phyloP scores from a whole-genome alignment of 768 basidiomycete species.

The Boletus tomentosulus region DNA sequence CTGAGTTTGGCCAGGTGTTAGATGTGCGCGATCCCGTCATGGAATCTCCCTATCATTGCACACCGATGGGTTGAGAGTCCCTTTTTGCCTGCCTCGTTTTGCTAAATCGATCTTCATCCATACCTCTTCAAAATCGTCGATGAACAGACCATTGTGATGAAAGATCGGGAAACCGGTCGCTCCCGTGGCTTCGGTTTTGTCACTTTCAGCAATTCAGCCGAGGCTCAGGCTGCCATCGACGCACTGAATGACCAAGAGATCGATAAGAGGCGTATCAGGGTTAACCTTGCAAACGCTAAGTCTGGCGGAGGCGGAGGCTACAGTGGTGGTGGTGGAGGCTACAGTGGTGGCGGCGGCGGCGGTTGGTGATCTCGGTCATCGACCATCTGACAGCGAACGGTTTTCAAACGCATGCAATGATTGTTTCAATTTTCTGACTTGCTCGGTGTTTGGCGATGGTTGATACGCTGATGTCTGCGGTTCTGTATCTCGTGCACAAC shows the following conservation, averaged over 20 bases:
- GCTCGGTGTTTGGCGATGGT: conserved; percentile 1
- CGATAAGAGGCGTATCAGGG: conserved; percentile 51
- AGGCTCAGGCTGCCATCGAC: conserved; percentile 45
- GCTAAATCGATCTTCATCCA: conserved; percentile 25
- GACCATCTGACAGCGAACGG: not conserved
- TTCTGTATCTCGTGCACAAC: not conserved
- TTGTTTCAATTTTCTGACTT: conserved; percentile 1
- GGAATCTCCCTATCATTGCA: conserved; percentile 29
- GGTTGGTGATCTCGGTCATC: conserved; percentile 10
- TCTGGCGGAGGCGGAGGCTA: conserved; percentile 21
- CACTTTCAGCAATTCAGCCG: conserved; percentile 27
- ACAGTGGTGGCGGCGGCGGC: conserved; percentile 2
- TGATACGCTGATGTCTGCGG: conserved; percentile 5
- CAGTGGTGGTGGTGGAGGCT: conserved; percentile 6
- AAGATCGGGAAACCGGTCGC: conserved; percentile 55
- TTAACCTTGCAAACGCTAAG: conserved; percentile 38
- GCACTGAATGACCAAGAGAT: conserved; percentile 48
- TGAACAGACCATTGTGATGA: conserved; percentile 33
- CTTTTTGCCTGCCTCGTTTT: conserved; percentile 15
- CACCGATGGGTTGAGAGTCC: conserved; percentile 30
- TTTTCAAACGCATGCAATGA: conserved; percentile 7
- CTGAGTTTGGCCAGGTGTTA: conserved; percentile 38
- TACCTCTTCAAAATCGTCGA: conserved; percentile 12
- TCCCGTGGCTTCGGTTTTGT: conserved; percentile 59
- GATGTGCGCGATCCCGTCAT: conserved; percentile 45